phyloP scores from a whole-genome alignment of 164 flowering plant genomes.

The Aristolochia contorta region DNA sequence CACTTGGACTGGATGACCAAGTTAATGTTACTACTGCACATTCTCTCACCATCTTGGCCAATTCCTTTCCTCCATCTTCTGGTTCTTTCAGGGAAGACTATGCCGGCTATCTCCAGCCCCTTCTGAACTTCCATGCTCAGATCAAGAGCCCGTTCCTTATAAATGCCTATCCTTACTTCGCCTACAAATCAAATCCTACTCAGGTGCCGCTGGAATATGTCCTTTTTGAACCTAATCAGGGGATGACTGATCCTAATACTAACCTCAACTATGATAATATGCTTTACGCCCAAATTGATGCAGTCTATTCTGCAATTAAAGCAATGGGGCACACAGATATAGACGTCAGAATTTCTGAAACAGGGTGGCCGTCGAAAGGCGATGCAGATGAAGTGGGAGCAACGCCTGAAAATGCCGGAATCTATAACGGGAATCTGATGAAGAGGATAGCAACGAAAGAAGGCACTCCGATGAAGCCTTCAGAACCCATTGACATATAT shows the following conservation, averaged over 20 bases:
- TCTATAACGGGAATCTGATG: constrained; percentile 69
- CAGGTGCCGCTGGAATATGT: constrained; percentile 47
- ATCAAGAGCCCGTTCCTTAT: constrained; percentile 68
- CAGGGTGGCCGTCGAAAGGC: constrained; percentile 97
- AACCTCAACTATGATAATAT: constrained; percentile 75
- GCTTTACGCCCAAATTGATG: constrained; percentile 91
- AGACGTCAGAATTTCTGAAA: constrained; percentile 71
- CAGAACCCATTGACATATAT: constrained; percentile 50
- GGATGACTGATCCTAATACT: constrained; percentile 42
- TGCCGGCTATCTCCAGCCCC: constrained; percentile 38
- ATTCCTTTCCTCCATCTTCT: constrained; percentile 79
- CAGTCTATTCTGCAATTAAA: constrained; percentile 74
- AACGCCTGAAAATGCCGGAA: constrained; percentile 56
- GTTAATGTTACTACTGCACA: constrained; percentile 73
- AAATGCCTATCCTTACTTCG: constrained; percentile 86
- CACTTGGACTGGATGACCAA: constrained; percentile 42
- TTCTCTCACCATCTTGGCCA: constrained; percentile 40
- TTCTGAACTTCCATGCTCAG: constrained; percentile 56
- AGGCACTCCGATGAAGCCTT: constrained; percentile 78
- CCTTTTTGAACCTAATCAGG: constrained; percentile 59
- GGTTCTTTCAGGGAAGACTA: constrained; percentile 52
- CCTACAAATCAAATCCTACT: constrained; percentile 57
- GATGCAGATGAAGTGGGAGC: constrained; percentile 80
- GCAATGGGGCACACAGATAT: constrained; percentile 71
- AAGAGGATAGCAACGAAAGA: constrained; percentile 32